Percentiles rank a stretch among this genome's conserved stretches.
phyloP scores from a whole-genome alignment of 495 filamentous ascomycete species.

The Aspergillus biplanus region DNA sequence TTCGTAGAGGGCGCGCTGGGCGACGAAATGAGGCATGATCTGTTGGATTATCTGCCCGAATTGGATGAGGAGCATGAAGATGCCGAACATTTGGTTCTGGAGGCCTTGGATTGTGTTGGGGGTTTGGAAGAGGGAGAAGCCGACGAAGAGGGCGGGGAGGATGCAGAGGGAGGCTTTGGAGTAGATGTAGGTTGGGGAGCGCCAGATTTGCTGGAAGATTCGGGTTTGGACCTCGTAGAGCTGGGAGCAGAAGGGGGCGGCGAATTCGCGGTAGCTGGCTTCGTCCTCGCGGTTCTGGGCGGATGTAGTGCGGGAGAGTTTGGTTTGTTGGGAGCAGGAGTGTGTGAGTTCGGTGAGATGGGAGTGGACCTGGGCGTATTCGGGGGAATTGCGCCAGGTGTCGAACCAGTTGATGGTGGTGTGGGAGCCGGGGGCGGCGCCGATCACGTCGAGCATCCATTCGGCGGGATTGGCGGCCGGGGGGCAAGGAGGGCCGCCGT shows the following conservation, averaged over 20 bases:
- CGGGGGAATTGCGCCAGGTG: conserved; percentile 70
- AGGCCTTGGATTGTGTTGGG: conserved; percentile 70
- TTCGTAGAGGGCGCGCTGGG: conserved; percentile 51
- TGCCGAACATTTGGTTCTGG: conserved; percentile 80
- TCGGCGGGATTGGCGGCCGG: conserved; percentile 79
- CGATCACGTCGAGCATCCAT: conserved; percentile 92
- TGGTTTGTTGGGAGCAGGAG: no score
- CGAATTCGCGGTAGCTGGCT: conserved; percentile 35
- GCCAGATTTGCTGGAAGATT: conserved; percentile 54
- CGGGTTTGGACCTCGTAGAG: conserved; percentile 41
- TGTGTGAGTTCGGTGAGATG: conserved; percentile 65
- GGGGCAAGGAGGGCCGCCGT: conserved; percentile 72
- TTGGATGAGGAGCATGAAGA: conserved; percentile 79
- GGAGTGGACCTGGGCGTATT: conserved; percentile 61
- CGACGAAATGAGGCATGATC: conserved; percentile 58
- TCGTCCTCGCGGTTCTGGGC: conserved; percentile 16
- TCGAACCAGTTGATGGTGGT: conserved; percentile 79
- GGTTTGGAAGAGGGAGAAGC: conserved; percentile 71
- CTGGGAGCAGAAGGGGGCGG: conserved; percentile 45
- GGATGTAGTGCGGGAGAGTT: background rate
- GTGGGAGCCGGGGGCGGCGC: conserved; percentile 76
- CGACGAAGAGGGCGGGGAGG: conserved; percentile 55
- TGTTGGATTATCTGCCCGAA: conserved; percentile 71
- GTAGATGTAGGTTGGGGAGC: conserved; percentile 54
- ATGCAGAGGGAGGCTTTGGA: conserved; percentile 44